Conservation (phyloP, 495 filamentous ascomycete genomes). For the Neurospora terricola region DNA sequence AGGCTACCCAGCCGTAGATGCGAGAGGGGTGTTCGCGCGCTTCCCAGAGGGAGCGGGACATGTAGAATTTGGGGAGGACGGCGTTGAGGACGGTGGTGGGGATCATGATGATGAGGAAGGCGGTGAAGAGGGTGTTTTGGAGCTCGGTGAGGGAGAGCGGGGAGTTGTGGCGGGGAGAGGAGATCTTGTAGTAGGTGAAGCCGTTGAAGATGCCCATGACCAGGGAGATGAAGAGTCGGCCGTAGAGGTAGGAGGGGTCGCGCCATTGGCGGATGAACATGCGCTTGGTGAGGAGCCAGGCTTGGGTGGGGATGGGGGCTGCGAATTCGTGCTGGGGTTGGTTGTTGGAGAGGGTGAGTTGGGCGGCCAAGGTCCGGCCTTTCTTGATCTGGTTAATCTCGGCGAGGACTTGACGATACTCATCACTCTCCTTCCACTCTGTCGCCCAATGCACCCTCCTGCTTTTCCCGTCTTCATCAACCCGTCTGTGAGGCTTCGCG, state of each 20-base stretch:
- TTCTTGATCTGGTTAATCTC: constrained; percentile 61
- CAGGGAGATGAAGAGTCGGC: constrained; percentile 45
- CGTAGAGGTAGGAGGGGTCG: constrained; percentile 65
- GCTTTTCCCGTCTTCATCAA: constrained; percentile 44
- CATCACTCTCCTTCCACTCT: constrained; percentile 63
- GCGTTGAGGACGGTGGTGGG: constrained; percentile 61
- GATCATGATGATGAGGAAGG: constrained; percentile 65
- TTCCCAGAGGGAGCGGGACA: constrained; percentile 66
- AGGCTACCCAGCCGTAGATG: constrained; percentile 79
- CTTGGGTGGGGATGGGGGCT: constrained; percentile 30
- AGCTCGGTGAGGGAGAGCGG: constrained; percentile 45
- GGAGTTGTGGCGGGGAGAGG: not conserved
- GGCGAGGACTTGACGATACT: constrained; percentile 51
- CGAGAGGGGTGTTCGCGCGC: constrained; percentile 63
- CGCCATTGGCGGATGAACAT: constrained; percentile 77
- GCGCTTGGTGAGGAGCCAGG: constrained; percentile 40
- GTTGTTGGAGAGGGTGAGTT: constrained; percentile 32
- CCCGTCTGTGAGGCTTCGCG: constrained; percentile 54
- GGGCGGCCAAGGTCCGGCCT: constrained; percentile 10
- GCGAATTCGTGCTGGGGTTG: constrained; percentile 24
- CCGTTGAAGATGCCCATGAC: constrained; percentile 61
- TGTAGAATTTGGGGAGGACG: constrained; percentile 77
- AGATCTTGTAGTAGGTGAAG: constrained; percentile 76
- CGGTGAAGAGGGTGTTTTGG: constrained; percentile 72
- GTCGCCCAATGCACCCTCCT: constrained; percentile 65